Percentiles rank a stretch among this genome's conserved stretches.
Conservation (phyloP, 495 filamentous ascomycete genomes). For the Hypoxylon intermedium region DNA sequence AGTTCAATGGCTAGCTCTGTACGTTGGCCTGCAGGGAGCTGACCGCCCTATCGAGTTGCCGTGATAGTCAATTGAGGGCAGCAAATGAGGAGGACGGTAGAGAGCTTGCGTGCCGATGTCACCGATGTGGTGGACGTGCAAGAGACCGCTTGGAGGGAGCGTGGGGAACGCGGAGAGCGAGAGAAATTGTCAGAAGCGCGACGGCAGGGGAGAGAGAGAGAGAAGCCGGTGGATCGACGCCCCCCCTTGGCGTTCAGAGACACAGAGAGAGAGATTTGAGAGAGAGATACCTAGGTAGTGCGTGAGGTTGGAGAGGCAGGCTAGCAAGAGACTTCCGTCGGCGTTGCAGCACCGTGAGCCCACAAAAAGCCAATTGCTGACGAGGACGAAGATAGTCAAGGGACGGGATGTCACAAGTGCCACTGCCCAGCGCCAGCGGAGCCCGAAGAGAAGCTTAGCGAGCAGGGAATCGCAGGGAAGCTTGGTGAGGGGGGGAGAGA, state of each 20-base stretch:
- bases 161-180: constrained; percentile 42
- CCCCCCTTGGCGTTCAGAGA: neutral
- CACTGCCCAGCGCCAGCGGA: constrained; percentile 44
- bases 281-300: neutral
- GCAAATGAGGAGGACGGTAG: constrained; percentile 44
- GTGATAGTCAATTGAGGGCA: constrained; percentile 45
- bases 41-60: constrained; percentile 44
- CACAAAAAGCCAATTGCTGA: constrained; percentile 41
- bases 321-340: constrained; percentile 1
- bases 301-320: constrained; percentile 15
- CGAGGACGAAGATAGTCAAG: constrained; percentile 11
- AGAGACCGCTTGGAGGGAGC: constrained; percentile 36
- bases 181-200: constrained; percentile 26
- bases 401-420: constrained; percentile 31
- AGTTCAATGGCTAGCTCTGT: constrained; percentile 45
- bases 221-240: constrained; percentile 5
- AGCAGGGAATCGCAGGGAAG: constrained; percentile 23
- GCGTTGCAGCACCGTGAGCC: constrained; percentile 28
- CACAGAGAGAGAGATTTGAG: too few species aligned
- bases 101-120: constrained; percentile 41
- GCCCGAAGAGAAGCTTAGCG: constrained; percentile 38
- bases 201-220: constrained; percentile 18
- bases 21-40: constrained; percentile 40
- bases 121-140: constrained; percentile 41
- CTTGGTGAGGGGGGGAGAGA: constrained; percentile 29